Evolutionary conservation across 192 early-diverging fungal genomes (phyloP).

Genomic region (Funneliformis geosporum): DNA sequence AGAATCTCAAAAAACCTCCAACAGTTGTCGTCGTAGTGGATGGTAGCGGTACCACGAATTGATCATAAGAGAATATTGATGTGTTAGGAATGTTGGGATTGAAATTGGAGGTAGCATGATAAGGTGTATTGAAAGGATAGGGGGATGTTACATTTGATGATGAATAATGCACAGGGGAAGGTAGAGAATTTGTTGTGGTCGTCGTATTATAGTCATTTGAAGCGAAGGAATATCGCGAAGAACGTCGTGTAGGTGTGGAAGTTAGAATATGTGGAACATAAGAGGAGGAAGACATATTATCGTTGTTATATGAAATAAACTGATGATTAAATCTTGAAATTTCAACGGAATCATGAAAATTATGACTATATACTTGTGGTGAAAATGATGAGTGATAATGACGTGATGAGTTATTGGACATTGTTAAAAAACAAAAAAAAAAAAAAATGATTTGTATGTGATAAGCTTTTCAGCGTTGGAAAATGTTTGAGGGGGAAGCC

Average conservation of each 20-base stretch:
- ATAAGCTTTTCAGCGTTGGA: too few species aligned
- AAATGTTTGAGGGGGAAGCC: too few species aligned
- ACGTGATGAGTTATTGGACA: not conserved
- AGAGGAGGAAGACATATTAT: not conserved
- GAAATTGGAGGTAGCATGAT: not conserved
- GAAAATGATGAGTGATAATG: not conserved
- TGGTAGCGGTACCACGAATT: too few species aligned
- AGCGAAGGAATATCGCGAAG: slow-evolving; percentile 13
- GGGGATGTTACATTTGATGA: not conserved
- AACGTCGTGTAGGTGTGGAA: not conserved
- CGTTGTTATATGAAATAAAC: not conserved
- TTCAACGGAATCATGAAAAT: not conserved
- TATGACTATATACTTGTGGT: not conserved
- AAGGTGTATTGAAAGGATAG: not conserved
- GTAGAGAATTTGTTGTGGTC: not conserved
- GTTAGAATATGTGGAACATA: not conserved
- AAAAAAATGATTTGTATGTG: too few species aligned
- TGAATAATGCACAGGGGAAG: not conserved
- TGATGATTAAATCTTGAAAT: not conserved
- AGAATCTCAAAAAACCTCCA: too few species aligned
- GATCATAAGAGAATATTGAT: too few species aligned
- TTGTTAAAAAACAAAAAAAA: not conserved
- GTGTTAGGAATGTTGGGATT: too few species aligned
- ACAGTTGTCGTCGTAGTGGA: too few species aligned
- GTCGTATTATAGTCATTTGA: not conserved